Conservation (phyloP, 2,329 filamentous ascomycete genomes). For the Penicillium capsulatum region DNA sequence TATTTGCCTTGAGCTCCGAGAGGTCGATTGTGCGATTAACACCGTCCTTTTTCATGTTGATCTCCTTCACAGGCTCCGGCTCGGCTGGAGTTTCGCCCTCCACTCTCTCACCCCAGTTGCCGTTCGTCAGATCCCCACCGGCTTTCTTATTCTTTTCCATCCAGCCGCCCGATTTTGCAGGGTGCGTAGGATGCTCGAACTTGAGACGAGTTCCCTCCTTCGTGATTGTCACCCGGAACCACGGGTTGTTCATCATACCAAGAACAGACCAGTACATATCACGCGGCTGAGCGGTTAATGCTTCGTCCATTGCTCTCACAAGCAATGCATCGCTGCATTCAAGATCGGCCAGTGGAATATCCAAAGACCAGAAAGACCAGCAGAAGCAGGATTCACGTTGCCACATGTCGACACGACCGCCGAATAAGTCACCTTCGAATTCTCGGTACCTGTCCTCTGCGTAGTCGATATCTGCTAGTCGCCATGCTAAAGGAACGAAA, state of each 20-base stretch:
- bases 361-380: constrained; percentile 87
- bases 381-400: constrained; percentile 81
- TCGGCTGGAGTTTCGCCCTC: constrained; percentile 45
- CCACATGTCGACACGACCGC: constrained; percentile 72
- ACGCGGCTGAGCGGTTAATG: constrained; percentile 77
- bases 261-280: constrained; percentile 97
- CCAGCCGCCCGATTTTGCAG: constrained; percentile 77
- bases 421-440: constrained; percentile 61
- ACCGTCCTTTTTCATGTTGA: constrained; percentile 71
- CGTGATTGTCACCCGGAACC: constrained; percentile 77
- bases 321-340: constrained; percentile 66
- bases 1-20: constrained; percentile 67
- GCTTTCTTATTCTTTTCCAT: constrained; percentile 86
- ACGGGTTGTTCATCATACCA: constrained; percentile 98
- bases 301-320: constrained; percentile 84
- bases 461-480: constrained; percentile 70
- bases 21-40: constrained; percentile 62
- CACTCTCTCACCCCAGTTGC: constrained; percentile 75
- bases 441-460: constrained; percentile 80
- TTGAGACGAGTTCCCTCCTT: constrained; percentile 61
- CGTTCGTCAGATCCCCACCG: constrained; percentile 75
- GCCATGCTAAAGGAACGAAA: constrained; percentile 54
- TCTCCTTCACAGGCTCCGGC: constrained; percentile 57
- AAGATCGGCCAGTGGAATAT: constrained; percentile 61
- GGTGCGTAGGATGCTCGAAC: constrained; percentile 87